Conservation (phyloP, 129 eudicot genomes). For the Tanacetum coccineum region DNA sequence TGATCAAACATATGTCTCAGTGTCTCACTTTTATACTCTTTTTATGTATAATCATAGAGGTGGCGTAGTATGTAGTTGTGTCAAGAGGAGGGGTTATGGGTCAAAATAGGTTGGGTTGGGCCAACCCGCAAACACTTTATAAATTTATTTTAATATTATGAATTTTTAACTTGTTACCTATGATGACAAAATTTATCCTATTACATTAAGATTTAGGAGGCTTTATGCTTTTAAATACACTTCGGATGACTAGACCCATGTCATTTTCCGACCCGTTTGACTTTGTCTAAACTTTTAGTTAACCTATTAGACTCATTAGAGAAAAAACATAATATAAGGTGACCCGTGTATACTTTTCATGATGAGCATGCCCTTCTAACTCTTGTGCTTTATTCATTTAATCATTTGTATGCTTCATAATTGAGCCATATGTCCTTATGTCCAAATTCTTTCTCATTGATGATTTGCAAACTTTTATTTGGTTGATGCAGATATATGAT, state of each 20-base stretch:
- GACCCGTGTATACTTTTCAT: neutral
- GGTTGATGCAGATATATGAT: constrained; percentile 60
- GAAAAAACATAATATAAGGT: neutral
- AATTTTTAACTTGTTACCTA: neutral
- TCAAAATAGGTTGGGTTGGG: neutral
- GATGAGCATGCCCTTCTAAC: no score
- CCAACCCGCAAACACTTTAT: neutral
- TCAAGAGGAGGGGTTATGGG: neutral
- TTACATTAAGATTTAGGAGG: neutral
- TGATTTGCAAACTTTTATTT: neutral
- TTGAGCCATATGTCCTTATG: neutral
- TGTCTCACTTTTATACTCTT: no score
- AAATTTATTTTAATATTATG: neutral
- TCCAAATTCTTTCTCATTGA: neutral
- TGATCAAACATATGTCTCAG: no score
- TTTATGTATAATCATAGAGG: no score
- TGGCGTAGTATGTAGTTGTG: no score
- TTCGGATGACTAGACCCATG: neutral
- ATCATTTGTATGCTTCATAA: no score
- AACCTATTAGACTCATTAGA: neutral
- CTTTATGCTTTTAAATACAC: neutral
- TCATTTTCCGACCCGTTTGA: neutral
- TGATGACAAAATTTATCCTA: neutral
- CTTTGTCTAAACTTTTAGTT: neutral
- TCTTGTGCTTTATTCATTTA: no score